These are phyloP conservation scores for Seiridium unicorne DNA, from an alignment of 2,329 filamentous ascomycete genomes.

Conservation along the genomic window DNA sequence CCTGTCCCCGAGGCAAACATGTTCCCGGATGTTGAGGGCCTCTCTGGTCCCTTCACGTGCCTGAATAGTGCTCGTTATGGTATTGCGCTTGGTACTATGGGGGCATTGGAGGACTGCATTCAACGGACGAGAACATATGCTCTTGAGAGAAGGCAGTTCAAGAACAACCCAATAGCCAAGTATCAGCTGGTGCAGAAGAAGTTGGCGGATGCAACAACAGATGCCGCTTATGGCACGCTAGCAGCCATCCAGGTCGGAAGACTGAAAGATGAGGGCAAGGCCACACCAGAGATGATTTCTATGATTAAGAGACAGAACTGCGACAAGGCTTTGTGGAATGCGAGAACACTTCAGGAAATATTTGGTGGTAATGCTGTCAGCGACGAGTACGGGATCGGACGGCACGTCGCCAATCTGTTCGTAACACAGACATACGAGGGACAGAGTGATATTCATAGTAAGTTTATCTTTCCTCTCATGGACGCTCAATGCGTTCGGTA, in stretches of 20 bases:
- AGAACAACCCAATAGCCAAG: conserved; percentile 88
- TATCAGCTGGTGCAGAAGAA: conserved; percentile 99
- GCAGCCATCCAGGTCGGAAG: conserved; percentile 88
- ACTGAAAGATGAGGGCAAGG: conserved; percentile 87
- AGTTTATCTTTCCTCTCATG: conserved; percentile 35
- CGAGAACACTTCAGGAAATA: conserved; percentile 83
- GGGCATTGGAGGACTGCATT: conserved; percentile 90
- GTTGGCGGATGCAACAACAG: conserved; percentile 86
- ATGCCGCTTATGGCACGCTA: conserved; percentile 87
- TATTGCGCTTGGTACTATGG: conserved; percentile 91
- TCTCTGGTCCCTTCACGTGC: conserved; percentile 87
- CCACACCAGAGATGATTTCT: conserved; percentile 90
- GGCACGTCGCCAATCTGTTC: conserved; percentile 94
- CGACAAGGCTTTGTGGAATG: conserved; percentile 79
- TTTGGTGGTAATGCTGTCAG: conserved; percentile 98
- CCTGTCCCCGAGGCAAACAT: conserved; percentile 90
- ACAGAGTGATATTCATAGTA: conserved; percentile 95
- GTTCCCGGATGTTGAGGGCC: conserved; percentile 86
- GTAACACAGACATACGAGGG: conserved; percentile 98
- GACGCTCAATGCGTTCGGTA: too few relatives aligned
- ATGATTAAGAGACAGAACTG: conserved; percentile 99
- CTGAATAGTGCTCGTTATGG: conserved; percentile 92
- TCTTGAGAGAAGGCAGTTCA: conserved; percentile 95
- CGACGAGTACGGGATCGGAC: conserved; percentile 92
- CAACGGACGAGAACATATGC: conserved; percentile 78